Base-by-base conservation (phyloP, 2,329 filamentous ascomycete species). In the Arachnomyces sp. region DNA sequence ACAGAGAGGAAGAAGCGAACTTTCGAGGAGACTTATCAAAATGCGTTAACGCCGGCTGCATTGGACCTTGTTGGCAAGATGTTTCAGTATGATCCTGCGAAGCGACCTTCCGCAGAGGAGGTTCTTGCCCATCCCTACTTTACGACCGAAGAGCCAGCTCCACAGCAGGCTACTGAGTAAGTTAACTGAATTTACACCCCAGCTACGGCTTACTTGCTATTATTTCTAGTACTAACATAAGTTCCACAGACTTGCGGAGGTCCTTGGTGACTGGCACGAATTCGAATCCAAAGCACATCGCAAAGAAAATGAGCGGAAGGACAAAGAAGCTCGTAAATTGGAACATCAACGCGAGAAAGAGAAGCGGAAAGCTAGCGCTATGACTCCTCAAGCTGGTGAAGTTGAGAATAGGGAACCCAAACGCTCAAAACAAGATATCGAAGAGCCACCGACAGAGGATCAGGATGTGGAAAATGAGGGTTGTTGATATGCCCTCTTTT, bases 261-360 rank as follows among this genome's bases (percentile, higher is more conserved):
- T 98, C 21, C 79, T 92, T 52, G 92, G 92, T 15, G 92, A 98
- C 54, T 98, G 92, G 92, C 92, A 98, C 59, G 92, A 98, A 60
- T 95, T 96, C 55, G 92, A 98, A 67, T 94, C 87, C 41, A 98
- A 98, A 67, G 89, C 88, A 12, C 72, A 95, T 17, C 76, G 92
- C 25, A 92, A 92, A 52, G 89, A 95, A 61, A 25, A 25, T 9
- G 21, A 25, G 21, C 21, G 21, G 5, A 90, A 88, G 42, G 77
- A 82, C 44, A 72, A 74, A 46, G 77, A 80, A 52, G 70, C 69
- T 13, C 62, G 74, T 39, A 64, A 67, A 34, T 65, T 56, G 41
- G 66, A 68, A 44, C 57, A 65, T 25, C 61, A 65, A 45, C 66
- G 66, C 47, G 66, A 71, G 42, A 67, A 66, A 48, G 72, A 73